phyloP scores from a whole-genome alignment of 108 stramenopile species.

The Pseudonitzschia multistriata region DNA sequence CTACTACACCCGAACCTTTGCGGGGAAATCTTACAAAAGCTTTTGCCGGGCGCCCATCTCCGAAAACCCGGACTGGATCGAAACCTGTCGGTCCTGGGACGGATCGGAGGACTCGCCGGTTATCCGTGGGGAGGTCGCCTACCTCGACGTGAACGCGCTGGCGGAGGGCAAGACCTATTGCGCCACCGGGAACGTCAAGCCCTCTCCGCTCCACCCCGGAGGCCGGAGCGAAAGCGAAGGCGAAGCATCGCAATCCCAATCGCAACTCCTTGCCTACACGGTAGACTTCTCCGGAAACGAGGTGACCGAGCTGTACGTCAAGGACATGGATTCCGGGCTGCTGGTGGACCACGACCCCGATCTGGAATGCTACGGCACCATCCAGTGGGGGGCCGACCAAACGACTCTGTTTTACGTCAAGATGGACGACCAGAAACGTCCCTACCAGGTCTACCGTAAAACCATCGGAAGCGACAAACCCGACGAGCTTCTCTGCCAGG shows the following conservation, averaged over 20 bases:
- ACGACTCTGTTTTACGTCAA: constrained; percentile 76
- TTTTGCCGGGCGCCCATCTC: constrained; percentile 78
- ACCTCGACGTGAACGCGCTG: constrained; percentile 86
- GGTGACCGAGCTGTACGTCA: constrained; percentile 77
- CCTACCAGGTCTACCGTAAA: constrained; percentile 60
- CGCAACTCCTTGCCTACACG: constrained; percentile 76
- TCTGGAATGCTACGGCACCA: constrained; percentile 42
- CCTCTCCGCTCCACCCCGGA: constrained; percentile 56
- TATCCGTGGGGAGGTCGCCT: constrained; percentile 64
- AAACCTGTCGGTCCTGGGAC: constrained; percentile 50
- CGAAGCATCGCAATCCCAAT: too few species aligned
- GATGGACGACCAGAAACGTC: constrained; percentile 74
- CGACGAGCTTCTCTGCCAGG: constrained; percentile 79
- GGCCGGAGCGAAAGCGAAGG: neutral
- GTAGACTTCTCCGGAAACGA: constrained; percentile 89
- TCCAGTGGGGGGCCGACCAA: constrained; percentile 84
- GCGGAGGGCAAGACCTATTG: constrained; percentile 79
- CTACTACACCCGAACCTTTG: constrained; percentile 89
- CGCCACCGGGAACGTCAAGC: constrained; percentile 58
- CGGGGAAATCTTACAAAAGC: constrained; percentile 83
- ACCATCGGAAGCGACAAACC: constrained; percentile 23
- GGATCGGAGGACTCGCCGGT: constrained; percentile 59
- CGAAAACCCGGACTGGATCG: constrained; percentile 6
- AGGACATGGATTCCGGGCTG: constrained; percentile 64
- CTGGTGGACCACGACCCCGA: constrained; percentile 49